phyloP scores from a whole-genome alignment of 768 basidiomycete genomes.

The Serendipita indica region DNA sequence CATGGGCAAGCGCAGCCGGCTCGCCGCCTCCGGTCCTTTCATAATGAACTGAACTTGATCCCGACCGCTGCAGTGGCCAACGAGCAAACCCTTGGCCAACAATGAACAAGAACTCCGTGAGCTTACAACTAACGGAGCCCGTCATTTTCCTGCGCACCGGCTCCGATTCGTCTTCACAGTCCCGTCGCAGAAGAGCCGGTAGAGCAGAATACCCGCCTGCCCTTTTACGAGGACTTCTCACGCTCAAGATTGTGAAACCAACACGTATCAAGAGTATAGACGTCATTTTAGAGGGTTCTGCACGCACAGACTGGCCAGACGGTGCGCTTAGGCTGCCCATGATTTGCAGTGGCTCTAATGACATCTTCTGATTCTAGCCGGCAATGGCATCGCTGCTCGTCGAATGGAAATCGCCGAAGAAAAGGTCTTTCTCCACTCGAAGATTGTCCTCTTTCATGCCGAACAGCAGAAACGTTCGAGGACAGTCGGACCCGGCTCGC shows the following conservation, averaged over 20 bases:
- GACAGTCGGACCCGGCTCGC: constrained; percentile 15
- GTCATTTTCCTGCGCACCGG: constrained; percentile 50
- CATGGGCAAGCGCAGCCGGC: too few relatives aligned
- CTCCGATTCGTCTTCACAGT: constrained; percentile 20
- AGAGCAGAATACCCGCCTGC: constrained; percentile 29
- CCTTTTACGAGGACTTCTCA: constrained; percentile 49
- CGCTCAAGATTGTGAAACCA: constrained; percentile 52
- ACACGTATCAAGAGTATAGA: constrained; percentile 78
- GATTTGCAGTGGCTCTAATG: constrained; percentile 10
- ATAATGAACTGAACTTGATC: too few relatives aligned
- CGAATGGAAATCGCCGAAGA: constrained; percentile 68
- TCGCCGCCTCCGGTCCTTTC: too few relatives aligned
- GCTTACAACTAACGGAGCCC: constrained; percentile 54
- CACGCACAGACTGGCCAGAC: constrained; percentile 70
- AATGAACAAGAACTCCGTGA: constrained; percentile 29
- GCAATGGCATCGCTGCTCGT: constrained; percentile 48
- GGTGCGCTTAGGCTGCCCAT: constrained; percentile 34
- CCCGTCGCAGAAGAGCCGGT: constrained; percentile 21
- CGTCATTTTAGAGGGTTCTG: constrained; percentile 58
- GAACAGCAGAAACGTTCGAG: constrained; percentile 17
- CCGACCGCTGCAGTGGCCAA: too few relatives aligned
- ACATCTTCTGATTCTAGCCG: constrained; percentile 8
- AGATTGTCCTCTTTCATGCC: constrained; percentile 59
- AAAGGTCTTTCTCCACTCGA: constrained; percentile 54
- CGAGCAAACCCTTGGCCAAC: too few relatives aligned